Evolutionary conservation across 2,329 filamentous ascomycete genomes (phyloP), one percentile per base, ranked within the genome.

Genomic region (Fusarium globosum): DNA sequence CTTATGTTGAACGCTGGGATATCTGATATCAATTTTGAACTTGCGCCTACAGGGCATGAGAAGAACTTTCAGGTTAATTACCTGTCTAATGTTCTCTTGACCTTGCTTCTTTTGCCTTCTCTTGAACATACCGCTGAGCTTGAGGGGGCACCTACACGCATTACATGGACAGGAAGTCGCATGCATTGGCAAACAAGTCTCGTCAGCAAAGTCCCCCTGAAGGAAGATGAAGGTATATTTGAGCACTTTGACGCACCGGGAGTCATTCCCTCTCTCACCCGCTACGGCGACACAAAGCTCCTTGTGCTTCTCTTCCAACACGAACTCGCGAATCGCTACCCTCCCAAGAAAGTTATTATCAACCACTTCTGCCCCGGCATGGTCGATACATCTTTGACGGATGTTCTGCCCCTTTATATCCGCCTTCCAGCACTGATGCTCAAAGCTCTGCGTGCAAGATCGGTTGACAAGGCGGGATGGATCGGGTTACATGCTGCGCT

Each of bases 31-130:
- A 45, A 1, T 1, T 52, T 46, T 9, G 67, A 63, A 16, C 55
- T 70, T 8, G 61, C 69, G 0, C 39, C 64, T 0, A 71, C 52
- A 4, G 75, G 77, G 0, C 79, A 80, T 20, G 78, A 79, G 43
- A 69, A 71, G 46, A 76, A 76, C 30, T 35, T 76, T 1, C 78
- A 80, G 35, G 71, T 80, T 51, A 80, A 80, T 43, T 79, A 78
- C 33, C 46, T 80, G 15, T 78, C 78, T 23, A 80, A 78, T 6
- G 71, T 74, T 6, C 56, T 79, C 16, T 69, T 80, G 4, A 74
- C 70, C 0, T 46, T 80, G 10, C 39, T 69, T 2, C 49, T 80
- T 2, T 53, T 78, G 1, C 76, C 76, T 0, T n/a, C 61, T 1
- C 64, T 80, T 2, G 76, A 78, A 11, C 48, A 67, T 3, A 76